A percentile compares a stretch with the other conserved stretches of the same genome.
These are phyloP conservation scores for Lignosus rhinocerotis DNA, from an alignment of 1,284 basidiomycete genomes.

Conservation along the genomic window DNA sequence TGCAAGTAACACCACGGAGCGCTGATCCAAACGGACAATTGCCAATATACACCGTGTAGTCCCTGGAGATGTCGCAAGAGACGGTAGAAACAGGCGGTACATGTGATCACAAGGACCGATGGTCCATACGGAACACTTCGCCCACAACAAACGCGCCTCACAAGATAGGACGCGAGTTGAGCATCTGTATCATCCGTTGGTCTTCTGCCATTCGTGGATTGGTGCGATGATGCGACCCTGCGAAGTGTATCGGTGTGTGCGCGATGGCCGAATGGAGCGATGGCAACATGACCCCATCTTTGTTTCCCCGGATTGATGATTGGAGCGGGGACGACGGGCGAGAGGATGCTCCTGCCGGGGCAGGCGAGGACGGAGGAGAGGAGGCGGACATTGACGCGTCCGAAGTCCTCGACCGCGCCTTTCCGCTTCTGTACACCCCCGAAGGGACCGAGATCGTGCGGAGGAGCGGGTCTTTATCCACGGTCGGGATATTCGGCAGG, in stretches of 20 bases:
- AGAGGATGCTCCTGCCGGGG: slow-evolving; percentile 19
- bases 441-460: slow-evolving; percentile 51
- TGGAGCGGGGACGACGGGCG: slow-evolving; percentile 22
- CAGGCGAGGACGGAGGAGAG: slow-evolving; percentile 28
- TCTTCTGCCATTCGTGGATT: slow-evolving; percentile 55
- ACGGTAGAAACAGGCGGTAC: neutral
- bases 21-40: slow-evolving; percentile 4
- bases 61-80: slow-evolving; percentile 6
- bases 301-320: slow-evolving; percentile 22
- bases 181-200: slow-evolving; percentile 61
- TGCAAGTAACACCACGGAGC: slow-evolving; percentile 8
- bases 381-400: slow-evolving; percentile 33
- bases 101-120: slow-evolving; percentile 1
- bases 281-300: slow-evolving; percentile 29
- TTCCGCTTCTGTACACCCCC: slow-evolving; percentile 62
- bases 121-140: neutral
- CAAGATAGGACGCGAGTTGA: slow-evolving; percentile 48
- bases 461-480: slow-evolving; percentile 55
- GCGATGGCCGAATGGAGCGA: slow-evolving; percentile 31
- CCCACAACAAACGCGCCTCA: slow-evolving; percentile 18
- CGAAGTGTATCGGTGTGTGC: slow-evolving; percentile 24
- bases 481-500: slow-evolving; percentile 55
- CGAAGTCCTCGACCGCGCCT: slow-evolving; percentile 49
- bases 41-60: slow-evolving; percentile 17
- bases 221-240: slow-evolving; percentile 31